Evolutionary conservation across 495 filamentous ascomycete species (phyloP), one percentile per base, ranked within the genome.

Genomic region (Talaromyces borbonicus): DNA sequence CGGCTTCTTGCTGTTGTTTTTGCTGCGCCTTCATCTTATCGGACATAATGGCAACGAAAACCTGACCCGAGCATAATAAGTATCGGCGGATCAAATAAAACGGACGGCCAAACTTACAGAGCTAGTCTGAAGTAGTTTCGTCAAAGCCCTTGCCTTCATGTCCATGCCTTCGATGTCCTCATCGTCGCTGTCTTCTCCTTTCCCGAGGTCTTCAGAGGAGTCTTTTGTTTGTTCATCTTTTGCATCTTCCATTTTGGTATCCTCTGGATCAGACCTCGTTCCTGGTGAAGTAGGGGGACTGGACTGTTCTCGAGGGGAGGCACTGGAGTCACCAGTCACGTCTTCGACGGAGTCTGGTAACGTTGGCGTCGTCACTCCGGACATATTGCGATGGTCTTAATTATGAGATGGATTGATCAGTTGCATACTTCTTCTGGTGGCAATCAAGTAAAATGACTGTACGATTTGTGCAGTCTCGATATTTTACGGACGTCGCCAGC

Each of bases 41-140:
- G 15, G 78, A 66, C 75, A 80, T 79, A 43, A 80, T 79, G 1
- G 69, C 49, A 43, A 69, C 66, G 43, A 69, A 72, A 1, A 69
- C 63, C 68, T 72, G 14, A 8, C 22, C 36, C 14, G 4, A 36
- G 27, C 15, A 47, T 3, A 5, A 5, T 3, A 15, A 31, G 8
- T 35, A 29, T 33, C 19, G 22, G 22, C 15, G 40, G 5, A 14
- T 12, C 1, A 5, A 22, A 12, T 0, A 12, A 5, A 16, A 19
- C 14, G n/a, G 4, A 9, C 4, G 16, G 23, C 11, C 4, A 22
- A 62, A 53, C 56, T 53, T 58, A 69, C 79, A 58, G 65, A 73
- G 67, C 70, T 81, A 49, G 65, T 63, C 37, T 65, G 69, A 49
- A 72, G 40, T 14, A 72, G 43, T 49, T 67, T 59, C 59, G 68